These are phyloP conservation scores for Lindgomyces ingoldianus DNA, from an alignment of 495 filamentous ascomycete genomes.

Conservation along the genomic window DNA sequence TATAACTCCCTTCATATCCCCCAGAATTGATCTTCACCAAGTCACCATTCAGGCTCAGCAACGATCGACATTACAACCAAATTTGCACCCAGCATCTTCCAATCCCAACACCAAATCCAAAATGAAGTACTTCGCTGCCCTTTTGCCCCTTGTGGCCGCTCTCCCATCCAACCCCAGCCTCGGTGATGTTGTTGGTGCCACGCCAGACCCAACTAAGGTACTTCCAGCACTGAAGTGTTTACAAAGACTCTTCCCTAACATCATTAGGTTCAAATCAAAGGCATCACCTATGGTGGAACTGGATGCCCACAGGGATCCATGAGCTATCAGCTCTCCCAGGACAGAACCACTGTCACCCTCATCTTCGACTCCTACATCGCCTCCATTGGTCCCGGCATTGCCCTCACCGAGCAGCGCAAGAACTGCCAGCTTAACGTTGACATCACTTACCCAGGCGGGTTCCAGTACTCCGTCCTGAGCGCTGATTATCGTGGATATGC, in stretches of 20 bases:
- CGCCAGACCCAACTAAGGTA: slow-evolving; percentile 17
- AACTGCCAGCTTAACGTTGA: slow-evolving; percentile 57
- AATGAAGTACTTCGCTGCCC: slow-evolving; percentile 38
- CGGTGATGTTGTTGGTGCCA: slow-evolving; percentile 16
- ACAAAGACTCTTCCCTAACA: background rate
- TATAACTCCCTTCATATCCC: slow-evolving; percentile 28
- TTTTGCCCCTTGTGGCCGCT: slow-evolving; percentile 32
- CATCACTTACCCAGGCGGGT: slow-evolving; percentile 54
- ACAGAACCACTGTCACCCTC: slow-evolving; percentile 54
- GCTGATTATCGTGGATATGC: slow-evolving; percentile 56
- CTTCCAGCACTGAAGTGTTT: background rate
- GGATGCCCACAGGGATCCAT: slow-evolving; percentile 58
- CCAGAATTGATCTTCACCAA: slow-evolving; percentile 30
- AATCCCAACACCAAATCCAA: slow-evolving; percentile 15
- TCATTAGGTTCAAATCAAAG: slow-evolving; percentile 39
- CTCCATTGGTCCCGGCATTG: slow-evolving; percentile 48
- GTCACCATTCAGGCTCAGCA: slow-evolving; percentile 19
- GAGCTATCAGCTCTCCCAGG: slow-evolving; percentile 52
- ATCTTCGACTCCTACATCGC: slow-evolving; percentile 53
- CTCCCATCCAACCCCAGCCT: slow-evolving; percentile 5
- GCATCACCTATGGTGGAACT: slow-evolving; percentile 55
- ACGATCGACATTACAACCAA: slow-evolving; percentile 3
- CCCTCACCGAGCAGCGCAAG: slow-evolving; percentile 47
- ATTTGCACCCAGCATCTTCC: slow-evolving; percentile 8
- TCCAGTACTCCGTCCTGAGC: slow-evolving; percentile 55